Base-by-base conservation (phyloP, 192 early-diverging fungal species). In the Nowakowskiella sp. region DNA sequence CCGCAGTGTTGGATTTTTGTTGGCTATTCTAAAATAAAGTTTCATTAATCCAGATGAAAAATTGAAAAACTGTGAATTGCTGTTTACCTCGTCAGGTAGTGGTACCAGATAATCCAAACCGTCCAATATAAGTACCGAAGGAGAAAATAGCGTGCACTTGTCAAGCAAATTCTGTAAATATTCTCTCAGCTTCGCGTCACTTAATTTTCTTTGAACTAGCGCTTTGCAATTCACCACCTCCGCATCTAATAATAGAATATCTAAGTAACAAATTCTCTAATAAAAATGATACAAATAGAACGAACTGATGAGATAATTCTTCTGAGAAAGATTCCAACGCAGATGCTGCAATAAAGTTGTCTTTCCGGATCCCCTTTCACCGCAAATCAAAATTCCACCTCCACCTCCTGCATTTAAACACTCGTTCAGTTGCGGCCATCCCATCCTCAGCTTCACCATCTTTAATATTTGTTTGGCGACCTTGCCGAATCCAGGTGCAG, bases 121-220 rank as follows among this genome's bases (percentile, higher is more conserved):
- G 47, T 91, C 88, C 39, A 88, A 74, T 21, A 89, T 65, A 6
- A 91, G 44, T 10, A 89, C 64, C 33, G 76, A 76, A n/a, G 88
- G 88, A 3, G 74, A 61, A 36, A 79, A 82, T 74, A 77, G 87
- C 10, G 73, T 72, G n/a, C 81, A 80, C 22, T 78, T 70, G 39
- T 80, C 67, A 56, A 85, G 78, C 61, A 74, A 73, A 39, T 74
- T 55, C 57, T 75, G 69, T 6, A 85, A 55, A 22, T 67, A 62
- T 3, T 82, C 75, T 53, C 76, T 80, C 45, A 91, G 58, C 9
- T 72, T 67, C 1, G 79, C 69, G 4, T 81, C 48, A 30, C 77
- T 60, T 39, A 83, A 81, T 39, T 75, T 70, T 24, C n/a, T n/a
- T n/a, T n/a, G n/a, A n/a, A 71, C 73, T 33, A 80, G 55, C 44